Evolutionary conservation across 331 rosid genomes (phyloP).

Genomic region (Spiraea crenata): DNA sequence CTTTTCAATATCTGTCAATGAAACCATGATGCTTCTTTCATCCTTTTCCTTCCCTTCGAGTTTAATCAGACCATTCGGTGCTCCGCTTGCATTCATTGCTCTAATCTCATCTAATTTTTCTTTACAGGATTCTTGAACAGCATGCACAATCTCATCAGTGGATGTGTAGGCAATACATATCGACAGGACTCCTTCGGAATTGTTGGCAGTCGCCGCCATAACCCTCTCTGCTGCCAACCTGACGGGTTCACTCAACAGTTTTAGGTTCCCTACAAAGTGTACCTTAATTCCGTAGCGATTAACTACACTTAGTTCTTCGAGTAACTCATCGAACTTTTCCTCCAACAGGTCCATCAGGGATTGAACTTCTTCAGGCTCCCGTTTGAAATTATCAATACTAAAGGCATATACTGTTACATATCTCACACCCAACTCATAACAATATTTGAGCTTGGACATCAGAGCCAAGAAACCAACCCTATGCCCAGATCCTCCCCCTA

Average conservation of each 20-base stretch:
- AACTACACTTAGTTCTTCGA: constrained; percentile 33
- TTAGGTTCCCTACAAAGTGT: constrained; percentile 42
- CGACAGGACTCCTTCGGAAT: constrained; percentile 31
- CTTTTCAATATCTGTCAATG: constrained; percentile 37
- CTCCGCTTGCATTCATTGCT: constrained; percentile 19
- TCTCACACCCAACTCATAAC: constrained; percentile 47
- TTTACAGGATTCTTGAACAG: constrained; percentile 38
- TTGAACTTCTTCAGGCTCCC: constrained; percentile 41
- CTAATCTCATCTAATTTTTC: constrained; percentile 38
- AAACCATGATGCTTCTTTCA: constrained; percentile 26
- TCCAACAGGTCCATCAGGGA: constrained; percentile 43
- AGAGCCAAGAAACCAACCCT: constrained; percentile 34
- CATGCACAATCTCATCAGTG: constrained; percentile 44
- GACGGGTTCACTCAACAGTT: constrained; percentile 37
- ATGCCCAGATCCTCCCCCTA: constrained; percentile 32
- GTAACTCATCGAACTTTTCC: constrained; percentile 36
- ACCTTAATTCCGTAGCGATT: constrained; percentile 36
- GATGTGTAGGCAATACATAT: constrained; percentile 48
- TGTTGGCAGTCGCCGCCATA: constrained; percentile 39
- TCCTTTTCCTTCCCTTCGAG: constrained; percentile 23
- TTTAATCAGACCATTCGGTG: constrained; percentile 23
- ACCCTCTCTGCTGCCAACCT: constrained; percentile 42
- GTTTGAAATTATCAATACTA: constrained; percentile 46
- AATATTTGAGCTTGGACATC: constrained; percentile 37
- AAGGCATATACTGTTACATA: constrained; percentile 46